Evolutionary conservation across 2,329 filamentous ascomycete genomes (phyloP).

Genomic region (Aspergillus niger): DNA sequence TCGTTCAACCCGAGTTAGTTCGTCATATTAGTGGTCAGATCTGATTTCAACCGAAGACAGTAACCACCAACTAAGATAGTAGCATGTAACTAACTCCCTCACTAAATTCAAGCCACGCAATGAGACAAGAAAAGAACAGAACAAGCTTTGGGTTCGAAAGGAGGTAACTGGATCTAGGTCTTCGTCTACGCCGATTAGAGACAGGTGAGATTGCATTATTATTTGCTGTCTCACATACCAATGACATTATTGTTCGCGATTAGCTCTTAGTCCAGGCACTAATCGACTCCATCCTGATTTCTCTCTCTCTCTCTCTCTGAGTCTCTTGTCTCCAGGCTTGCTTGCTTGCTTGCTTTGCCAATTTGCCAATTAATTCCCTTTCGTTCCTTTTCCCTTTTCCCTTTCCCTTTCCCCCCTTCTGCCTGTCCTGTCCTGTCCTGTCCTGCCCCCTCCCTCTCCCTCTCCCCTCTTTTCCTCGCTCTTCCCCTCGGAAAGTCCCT

Average conservation of each 20-base stretch:
- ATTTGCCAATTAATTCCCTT: neutral
- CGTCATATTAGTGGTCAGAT: too few relatives aligned
- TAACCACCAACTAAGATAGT: too few relatives aligned
- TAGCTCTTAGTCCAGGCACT: constrained; percentile 9
- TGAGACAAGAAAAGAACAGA: neutral
- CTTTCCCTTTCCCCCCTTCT: neutral
- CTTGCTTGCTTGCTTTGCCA: neutral
- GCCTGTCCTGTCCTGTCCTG: neutral
- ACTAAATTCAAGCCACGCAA: neutral
- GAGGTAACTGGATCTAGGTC: constrained; percentile 3
- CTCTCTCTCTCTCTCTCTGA: neutral
- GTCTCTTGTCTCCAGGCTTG: neutral
- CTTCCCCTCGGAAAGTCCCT: constrained; percentile 10
- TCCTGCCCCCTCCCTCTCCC: neutral
- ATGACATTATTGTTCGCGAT: constrained; percentile 10
- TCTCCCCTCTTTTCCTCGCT: constrained; percentile 4
- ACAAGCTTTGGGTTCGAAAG: constrained; percentile 2
- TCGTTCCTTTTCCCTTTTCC: neutral
- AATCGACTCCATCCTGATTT: constrained; percentile 9
- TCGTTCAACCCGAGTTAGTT: too few relatives aligned
- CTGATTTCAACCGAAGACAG: too few relatives aligned
- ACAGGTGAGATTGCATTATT: constrained; percentile 3
- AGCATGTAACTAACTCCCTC: too few relatives aligned
- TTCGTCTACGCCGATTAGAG: neutral
- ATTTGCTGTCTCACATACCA: constrained; percentile 11